A percentile compares a stretch with the other conserved stretches of the same genome.
Evolutionary conservation across 768 basidiomycete species (phyloP).

Genomic region (Mycena alexandri): DNA sequence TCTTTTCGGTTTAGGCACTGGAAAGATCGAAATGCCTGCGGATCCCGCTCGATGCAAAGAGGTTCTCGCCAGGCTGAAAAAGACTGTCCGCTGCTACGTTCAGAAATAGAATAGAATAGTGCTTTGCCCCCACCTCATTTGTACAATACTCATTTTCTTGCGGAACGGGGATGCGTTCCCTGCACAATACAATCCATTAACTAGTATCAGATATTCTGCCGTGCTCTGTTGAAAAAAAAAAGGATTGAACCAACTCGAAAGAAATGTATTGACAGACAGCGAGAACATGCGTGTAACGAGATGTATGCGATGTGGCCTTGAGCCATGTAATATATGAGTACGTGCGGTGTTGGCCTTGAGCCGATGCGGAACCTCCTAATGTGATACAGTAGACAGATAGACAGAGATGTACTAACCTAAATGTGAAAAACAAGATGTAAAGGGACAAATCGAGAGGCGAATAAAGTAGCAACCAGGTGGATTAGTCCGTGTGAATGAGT

Average conservation of each 20-base stretch:
- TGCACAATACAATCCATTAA: too few relatives aligned
- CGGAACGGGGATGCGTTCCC: too few relatives aligned
- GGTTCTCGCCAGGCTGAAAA: conserved; percentile 67
- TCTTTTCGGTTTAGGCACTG: conserved; percentile 72
- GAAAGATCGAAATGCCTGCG: conserved; percentile 63
- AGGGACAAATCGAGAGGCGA: conserved; percentile 25
- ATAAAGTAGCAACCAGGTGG: conserved; percentile 20
- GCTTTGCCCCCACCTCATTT: too few relatives aligned
- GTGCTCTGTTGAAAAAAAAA: too few relatives aligned
- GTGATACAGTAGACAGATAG: conserved; percentile 31
- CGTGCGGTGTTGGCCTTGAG: conserved; percentile 37
- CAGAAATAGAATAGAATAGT: conserved; percentile 20
- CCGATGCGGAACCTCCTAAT: conserved; percentile 37
- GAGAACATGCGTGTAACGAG: conserved; percentile 23
- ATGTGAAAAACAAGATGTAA: conserved; percentile 24
- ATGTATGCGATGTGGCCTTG: conserved; percentile 41
- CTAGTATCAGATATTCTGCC: too few relatives aligned
- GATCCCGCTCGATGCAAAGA: conserved; percentile 66
- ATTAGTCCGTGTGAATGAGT: conserved; percentile 19
- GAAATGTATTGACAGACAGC: conserved; percentile 22
- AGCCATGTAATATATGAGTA: conserved; percentile 38
- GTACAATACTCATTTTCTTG: too few relatives aligned
- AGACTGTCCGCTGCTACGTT: conserved; percentile 42
- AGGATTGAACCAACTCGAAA: conserved; percentile 5
- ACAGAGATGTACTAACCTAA: conserved; percentile 19